These are phyloP conservation scores for Schwanniomyces vanrijiae DNA, from an alignment of 805 yeast species.

Conservation along the genomic window DNA sequence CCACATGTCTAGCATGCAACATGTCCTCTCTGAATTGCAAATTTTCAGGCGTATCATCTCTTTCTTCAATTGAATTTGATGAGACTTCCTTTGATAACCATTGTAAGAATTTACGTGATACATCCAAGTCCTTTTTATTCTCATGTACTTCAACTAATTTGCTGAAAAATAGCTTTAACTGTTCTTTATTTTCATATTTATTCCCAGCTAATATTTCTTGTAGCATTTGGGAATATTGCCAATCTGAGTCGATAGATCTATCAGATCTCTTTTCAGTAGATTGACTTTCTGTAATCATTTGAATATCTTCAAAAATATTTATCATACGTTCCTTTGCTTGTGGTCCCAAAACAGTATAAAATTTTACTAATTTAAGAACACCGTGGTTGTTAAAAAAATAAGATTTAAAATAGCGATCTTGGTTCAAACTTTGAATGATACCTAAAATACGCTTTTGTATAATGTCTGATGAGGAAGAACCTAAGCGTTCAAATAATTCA, in stretches of 20 bases:
- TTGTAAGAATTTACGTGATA: conserved; percentile 47
- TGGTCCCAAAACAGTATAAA: conserved; percentile 25
- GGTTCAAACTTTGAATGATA: conserved; percentile 47
- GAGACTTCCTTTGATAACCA: conserved; percentile 59
- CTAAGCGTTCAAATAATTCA: conserved; percentile 20
- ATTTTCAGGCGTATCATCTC: conserved; percentile 32
- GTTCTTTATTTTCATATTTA: conserved; percentile 27
- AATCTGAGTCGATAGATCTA: conserved; percentile 21
- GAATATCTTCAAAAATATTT: conserved; percentile 48
- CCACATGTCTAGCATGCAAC: conserved; percentile 53
- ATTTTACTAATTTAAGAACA: conserved; percentile 20
- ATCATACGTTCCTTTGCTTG: conserved; percentile 39
- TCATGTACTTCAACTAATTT: conserved; percentile 34
- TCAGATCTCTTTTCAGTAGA: conserved; percentile 14
- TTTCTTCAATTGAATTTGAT: conserved; percentile 17
- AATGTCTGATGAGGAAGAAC: conserved; percentile 20
- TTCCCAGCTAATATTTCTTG: conserved; percentile 31
- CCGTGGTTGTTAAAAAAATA: conserved; percentile 26
- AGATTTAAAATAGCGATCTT: conserved; percentile 31
- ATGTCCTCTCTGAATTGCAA: conserved; percentile 35
- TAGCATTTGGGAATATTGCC: conserved; percentile 33
- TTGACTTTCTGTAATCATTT: conserved; percentile 12
- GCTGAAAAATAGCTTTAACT: conserved; percentile 41
- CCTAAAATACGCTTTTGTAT: conserved; percentile 52
- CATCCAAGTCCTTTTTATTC: conserved; percentile 22